A percentile compares a stretch with the other conserved stretches of the same genome.
phyloP scores from a whole-genome alignment of 1,284 basidiomycete species.

The Ceratobasidium sp. region DNA sequence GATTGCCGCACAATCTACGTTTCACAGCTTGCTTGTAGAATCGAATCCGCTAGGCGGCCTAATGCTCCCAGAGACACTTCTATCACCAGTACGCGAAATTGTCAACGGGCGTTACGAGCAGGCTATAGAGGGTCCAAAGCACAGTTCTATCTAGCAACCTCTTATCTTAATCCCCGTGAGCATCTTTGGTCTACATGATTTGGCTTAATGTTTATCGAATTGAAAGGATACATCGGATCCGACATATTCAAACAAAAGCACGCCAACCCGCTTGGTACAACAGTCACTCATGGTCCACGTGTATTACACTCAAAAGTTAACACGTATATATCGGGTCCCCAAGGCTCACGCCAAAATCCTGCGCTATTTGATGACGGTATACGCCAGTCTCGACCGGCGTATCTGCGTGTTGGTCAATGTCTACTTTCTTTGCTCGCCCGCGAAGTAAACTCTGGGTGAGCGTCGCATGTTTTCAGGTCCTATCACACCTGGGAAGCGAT shows the following conservation, averaged over 20 bases:
- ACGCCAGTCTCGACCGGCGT: conserved; percentile 15
- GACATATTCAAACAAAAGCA: conserved; percentile 1
- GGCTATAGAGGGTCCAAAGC: too few species aligned
- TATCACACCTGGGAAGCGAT: conserved; percentile 12
- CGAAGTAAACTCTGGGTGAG: conserved; percentile 27
- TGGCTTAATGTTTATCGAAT: too few species aligned
- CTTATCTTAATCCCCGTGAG: too few species aligned
- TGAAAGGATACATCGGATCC: background rate
- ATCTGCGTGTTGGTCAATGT: conserved; percentile 18
- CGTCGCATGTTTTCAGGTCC: background rate
- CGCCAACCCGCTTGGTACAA: background rate
- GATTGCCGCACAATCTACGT: too few species aligned
- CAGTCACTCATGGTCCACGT: background rate
- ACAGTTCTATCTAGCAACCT: too few species aligned
- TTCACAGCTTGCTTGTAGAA: too few species aligned
- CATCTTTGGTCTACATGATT: too few species aligned
- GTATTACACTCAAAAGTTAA: background rate
- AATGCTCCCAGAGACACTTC: too few species aligned
- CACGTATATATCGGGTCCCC: background rate
- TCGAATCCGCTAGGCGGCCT: too few species aligned
- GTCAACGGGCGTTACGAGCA: too few species aligned
- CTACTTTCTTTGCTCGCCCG: background rate
- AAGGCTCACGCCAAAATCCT: background rate
- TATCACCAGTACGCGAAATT: too few species aligned
- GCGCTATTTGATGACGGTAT: conserved; percentile 16